Evolutionary conservation across 1,139 yeast species (phyloP).

Genomic region (Saccharomyces pastorianus): DNA sequence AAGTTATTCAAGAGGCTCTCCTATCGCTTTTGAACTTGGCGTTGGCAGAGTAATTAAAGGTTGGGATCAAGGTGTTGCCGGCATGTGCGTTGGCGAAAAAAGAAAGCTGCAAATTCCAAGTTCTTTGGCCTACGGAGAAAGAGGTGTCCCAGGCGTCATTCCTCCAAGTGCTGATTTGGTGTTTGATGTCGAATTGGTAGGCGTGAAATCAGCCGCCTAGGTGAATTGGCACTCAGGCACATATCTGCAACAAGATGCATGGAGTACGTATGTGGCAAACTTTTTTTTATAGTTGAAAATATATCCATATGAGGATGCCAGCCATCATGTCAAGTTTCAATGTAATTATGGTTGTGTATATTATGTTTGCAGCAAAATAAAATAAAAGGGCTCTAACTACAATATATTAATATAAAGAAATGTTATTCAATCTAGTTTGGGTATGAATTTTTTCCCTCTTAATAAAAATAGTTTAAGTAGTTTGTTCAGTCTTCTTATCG

Average conservation of each 20-base stretch:
- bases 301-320: background rate
- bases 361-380: too few relatives aligned
- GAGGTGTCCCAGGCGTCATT: constrained; percentile 69
- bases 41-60: constrained; percentile 72
- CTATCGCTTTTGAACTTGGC: constrained; percentile 65
- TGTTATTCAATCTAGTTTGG: background rate
- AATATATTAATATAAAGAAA: background rate
- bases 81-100: constrained; percentile 84
- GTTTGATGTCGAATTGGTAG: constrained; percentile 49
- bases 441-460: background rate
- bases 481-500: background rate
- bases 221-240: background rate
- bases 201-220: background rate
- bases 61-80: constrained; percentile 76
- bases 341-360: too few relatives aligned
- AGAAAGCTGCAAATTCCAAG: constrained; percentile 74
- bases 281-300: background rate
- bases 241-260: background rate
- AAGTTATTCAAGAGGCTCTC: constrained; percentile 56
- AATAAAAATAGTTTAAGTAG: background rate
- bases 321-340: background rate
- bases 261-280: background rate
- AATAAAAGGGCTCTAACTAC: too few relatives aligned
- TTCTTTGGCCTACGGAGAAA: constrained; percentile 63
- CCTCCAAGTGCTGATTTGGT: constrained; percentile 66